A percentile compares a stretch with the other conserved stretches of the same genome.
phyloP scores from a whole-genome alignment of 2,329 filamentous ascomycete species.

The Pleurostoma richardsiae region DNA sequence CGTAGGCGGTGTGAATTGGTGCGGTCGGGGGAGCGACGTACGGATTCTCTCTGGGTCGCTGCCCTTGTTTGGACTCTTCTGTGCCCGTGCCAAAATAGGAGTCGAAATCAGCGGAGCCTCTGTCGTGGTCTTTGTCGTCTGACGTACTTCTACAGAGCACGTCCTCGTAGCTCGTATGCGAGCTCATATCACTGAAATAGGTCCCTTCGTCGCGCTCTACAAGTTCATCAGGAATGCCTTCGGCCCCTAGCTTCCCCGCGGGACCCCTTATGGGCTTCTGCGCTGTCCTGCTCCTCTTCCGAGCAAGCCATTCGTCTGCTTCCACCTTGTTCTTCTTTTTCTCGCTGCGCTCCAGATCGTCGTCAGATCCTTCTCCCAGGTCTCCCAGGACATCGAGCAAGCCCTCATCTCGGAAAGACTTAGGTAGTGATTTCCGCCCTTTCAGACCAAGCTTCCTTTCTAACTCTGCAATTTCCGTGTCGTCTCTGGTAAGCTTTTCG shows the following conservation, averaged over 20 bases:
- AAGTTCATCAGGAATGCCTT: conserved; percentile 14
- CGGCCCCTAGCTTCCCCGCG: conserved; percentile 2
- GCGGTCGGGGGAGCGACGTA: conserved; percentile 68
- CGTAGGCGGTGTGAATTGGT: conserved; percentile 62
- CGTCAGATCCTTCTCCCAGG: conserved; percentile 48
- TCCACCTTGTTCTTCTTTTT: conserved; percentile 57
- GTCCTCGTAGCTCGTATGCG: conserved; percentile 18
- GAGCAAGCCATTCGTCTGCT: conserved; percentile 55
- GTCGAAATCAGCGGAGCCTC: conserved; percentile 4
- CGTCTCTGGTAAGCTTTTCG: conserved; percentile 69
- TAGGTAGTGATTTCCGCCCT: conserved; percentile 67
- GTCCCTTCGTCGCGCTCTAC: conserved; percentile 27
- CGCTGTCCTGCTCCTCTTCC: conserved; percentile 40
- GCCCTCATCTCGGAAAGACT: conserved; percentile 75
- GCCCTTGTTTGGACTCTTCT: not conserved
- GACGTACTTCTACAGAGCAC: conserved; percentile 34
- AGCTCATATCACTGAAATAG: conserved; percentile 1
- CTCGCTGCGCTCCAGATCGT: conserved; percentile 43
- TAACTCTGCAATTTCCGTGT: conserved; percentile 80
- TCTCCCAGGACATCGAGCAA: conserved; percentile 73
- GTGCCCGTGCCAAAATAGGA: too few relatives aligned
- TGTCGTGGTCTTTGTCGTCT: conserved; percentile 21
- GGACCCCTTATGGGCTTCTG: too few relatives aligned
- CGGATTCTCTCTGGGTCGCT: conserved; percentile 64
- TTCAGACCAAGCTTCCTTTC: conserved; percentile 86